phyloP scores from a whole-genome alignment of 495 filamentous ascomycete genomes.

The Penicillium fimorum region DNA sequence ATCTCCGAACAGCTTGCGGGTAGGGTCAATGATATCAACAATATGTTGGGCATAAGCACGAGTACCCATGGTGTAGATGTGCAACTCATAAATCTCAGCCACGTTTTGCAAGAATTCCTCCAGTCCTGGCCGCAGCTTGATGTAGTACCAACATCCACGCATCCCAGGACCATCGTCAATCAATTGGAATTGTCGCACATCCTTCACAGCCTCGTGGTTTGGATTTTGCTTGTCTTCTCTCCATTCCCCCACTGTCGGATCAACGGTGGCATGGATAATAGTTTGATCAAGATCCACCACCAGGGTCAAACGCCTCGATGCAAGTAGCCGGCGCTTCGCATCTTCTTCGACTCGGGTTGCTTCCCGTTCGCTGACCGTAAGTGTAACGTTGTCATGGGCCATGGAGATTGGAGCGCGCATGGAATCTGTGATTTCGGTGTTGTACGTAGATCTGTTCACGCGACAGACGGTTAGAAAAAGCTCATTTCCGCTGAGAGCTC shows the following conservation, averaged over 20 bases:
- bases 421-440: slow-evolving; percentile 57
- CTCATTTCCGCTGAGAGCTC: not conserved
- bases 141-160: slow-evolving; percentile 87
- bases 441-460: slow-evolving; percentile 52
- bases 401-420: slow-evolving; percentile 88
- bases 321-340: slow-evolving; percentile 76
- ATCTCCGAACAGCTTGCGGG: slow-evolving; percentile 86
- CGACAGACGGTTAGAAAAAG: slow-evolving; percentile 1
- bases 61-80: slow-evolving; percentile 99
- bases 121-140: slow-evolving; percentile 94
- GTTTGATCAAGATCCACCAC: slow-evolving; percentile 98
- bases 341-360: slow-evolving; percentile 81
- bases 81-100: slow-evolving; percentile 82
- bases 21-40: slow-evolving; percentile 88
- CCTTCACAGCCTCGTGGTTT: slow-evolving; percentile 86
- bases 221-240: slow-evolving; percentile 82
- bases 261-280: slow-evolving; percentile 96
- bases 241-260: slow-evolving; percentile 96
- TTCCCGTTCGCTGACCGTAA: slow-evolving; percentile 71
- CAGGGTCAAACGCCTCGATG: slow-evolving; percentile 77
- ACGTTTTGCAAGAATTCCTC: slow-evolving; percentile 78
- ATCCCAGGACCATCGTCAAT: slow-evolving; percentile 75
- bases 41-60: slow-evolving; percentile 90
- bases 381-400: slow-evolving; percentile 80
- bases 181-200: slow-evolving; percentile 83